Evolutionary conservation across 768 basidiomycete species (phyloP).

Genomic region (Cubamyces lactineus): DNA sequence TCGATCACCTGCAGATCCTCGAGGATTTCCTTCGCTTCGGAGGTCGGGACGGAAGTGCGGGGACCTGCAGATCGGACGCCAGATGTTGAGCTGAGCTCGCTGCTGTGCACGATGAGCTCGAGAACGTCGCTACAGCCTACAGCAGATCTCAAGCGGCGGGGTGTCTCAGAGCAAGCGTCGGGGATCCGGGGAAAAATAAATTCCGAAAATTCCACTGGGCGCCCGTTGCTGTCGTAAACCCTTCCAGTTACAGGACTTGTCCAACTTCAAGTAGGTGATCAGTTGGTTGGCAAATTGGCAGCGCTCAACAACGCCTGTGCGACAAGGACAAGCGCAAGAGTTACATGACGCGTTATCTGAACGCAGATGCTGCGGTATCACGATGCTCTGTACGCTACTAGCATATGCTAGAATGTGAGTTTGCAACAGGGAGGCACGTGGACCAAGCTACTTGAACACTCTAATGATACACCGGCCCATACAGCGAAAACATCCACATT

Average conservation of each 20-base stretch:
- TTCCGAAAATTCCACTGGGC: conserved; percentile 9
- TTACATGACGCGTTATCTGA: too few species aligned
- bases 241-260: neutral
- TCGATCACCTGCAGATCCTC: neutral
- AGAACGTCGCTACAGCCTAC: neutral
- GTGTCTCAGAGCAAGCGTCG: neutral
- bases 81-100: neutral
- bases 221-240: conserved; percentile 7
- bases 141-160: neutral
- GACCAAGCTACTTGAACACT: conserved; percentile 5
- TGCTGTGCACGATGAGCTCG: neutral
- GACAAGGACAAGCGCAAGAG: too few species aligned
- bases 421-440: neutral
- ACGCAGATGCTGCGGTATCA: too few species aligned
- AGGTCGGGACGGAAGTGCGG: neutral
- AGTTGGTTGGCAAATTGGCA: neutral
- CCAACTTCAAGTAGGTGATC: too few species aligned
- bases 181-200: conserved; percentile 1
- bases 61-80: neutral
- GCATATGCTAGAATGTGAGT: too few species aligned
- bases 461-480: conserved; percentile 11
- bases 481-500: neutral
- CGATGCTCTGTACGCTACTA: too few species aligned
- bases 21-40: neutral
- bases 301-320: neutral